Base-by-base conservation (phyloP, 2,329 filamentous ascomycete species). In the Claviceps fusiformis region DNA sequence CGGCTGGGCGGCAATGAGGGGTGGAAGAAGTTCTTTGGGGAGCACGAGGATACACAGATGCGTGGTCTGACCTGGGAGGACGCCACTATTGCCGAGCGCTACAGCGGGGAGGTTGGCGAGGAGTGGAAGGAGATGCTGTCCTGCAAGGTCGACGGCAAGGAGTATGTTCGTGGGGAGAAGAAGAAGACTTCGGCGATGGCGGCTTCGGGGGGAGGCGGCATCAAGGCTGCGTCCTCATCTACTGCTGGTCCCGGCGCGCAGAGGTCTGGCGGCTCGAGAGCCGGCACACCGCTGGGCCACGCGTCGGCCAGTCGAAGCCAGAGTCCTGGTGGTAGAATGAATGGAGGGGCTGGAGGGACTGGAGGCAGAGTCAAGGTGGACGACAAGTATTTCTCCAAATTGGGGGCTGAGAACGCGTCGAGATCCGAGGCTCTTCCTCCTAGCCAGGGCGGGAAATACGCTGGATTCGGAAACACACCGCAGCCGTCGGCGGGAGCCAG, bases 111-210 rank as follows among this genome's bases (percentile, higher is more conserved):
- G 60, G 87, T 86, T 0, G 92, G 91, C 55, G 92, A 96, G 70
- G 92, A 96, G 73, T 97, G 86, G 83, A 96, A 96, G 71, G 91
- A 95, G 69, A 80, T 90, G 58, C 71, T 97, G 60, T 84, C 83
- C 39, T 88, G 87, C 63, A 92, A 93, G 73, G 88, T 95, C 7
- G 93, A 97, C 70, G 88, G 87, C 13, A 79, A 79, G 56, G 89
- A 95, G 62, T 97, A 95, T 66, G 87, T 93, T 2, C 85, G 85
- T 17, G 82, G 80, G 8, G 79, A 85, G 67, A 85, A 84, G 68
- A 85, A 83, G 69, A 77, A 75, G 67, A 19, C 19, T 19, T 66
- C 70, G 29, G 62, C 64, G 10, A 59, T 62, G 24, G 57, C 61
- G 9, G 60, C 63, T 19, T 60, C 59, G 1, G 58, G 60, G 15